Conservation (phyloP, 345 rosid genomes). For the Geranium brycei region DNA sequence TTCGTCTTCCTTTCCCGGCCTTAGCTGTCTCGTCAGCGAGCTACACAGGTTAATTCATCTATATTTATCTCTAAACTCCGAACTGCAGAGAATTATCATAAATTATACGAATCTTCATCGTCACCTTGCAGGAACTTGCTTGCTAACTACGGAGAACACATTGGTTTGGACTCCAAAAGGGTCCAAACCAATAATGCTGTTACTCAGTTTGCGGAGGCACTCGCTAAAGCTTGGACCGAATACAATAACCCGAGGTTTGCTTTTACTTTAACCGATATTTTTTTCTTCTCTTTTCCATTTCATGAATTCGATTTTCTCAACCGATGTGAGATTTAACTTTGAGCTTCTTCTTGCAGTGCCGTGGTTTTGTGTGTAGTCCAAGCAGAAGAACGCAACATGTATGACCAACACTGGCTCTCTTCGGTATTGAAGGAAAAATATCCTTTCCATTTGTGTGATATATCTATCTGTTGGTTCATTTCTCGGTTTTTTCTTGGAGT, state of each 20-base stretch:
- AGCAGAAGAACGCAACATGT: slow-evolving; percentile 79
- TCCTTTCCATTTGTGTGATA: slow-evolving; percentile 27
- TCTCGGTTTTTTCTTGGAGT: slow-evolving; percentile 1
- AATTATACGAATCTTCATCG: slow-evolving; percentile 6
- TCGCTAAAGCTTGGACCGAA: slow-evolving; percentile 84
- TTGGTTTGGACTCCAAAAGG: slow-evolving; percentile 56
- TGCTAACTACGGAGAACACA: slow-evolving; percentile 40
- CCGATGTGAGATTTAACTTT: slow-evolving; percentile 1
- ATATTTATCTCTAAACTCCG: neutral
- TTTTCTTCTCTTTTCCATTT: slow-evolving; percentile 1
- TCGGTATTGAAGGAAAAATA: slow-evolving; percentile 62
- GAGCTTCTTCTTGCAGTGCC: slow-evolving; percentile 40
- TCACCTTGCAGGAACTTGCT: slow-evolving; percentile 56
- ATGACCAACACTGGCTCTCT: slow-evolving; percentile 87
- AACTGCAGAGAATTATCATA: too few relatives aligned
- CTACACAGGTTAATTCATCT: slow-evolving; percentile 59
- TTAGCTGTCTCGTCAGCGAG: slow-evolving; percentile 55
- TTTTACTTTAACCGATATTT: neutral
- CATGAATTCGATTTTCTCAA: neutral
- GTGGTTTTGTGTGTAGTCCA: slow-evolving; percentile 66
- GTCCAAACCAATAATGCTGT: slow-evolving; percentile 44
- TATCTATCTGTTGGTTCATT: neutral
- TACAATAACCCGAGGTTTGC: slow-evolving; percentile 56
- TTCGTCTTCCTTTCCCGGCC: slow-evolving; percentile 74
- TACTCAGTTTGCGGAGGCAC: slow-evolving; percentile 50